These are phyloP conservation scores for Xylaria polymorpha DNA, from an alignment of 2,329 filamentous ascomycete species.

Conservation along the genomic window DNA sequence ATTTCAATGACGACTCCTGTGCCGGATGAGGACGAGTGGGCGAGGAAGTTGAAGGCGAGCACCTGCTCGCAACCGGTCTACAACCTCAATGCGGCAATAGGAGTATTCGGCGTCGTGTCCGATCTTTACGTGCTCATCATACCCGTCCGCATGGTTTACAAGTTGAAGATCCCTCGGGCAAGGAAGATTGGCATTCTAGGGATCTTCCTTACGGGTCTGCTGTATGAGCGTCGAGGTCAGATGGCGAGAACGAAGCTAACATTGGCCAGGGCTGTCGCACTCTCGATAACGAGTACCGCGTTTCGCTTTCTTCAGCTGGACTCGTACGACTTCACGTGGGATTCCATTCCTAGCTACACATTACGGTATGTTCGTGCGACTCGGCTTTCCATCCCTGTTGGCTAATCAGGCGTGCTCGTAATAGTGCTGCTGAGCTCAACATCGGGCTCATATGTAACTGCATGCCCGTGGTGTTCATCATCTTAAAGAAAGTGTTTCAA, in stretches of 20 bases:
- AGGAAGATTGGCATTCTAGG: slow-evolving; percentile 37
- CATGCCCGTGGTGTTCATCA: slow-evolving; percentile 35
- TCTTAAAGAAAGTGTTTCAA: slow-evolving; percentile 30
- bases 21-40: slow-evolving; percentile 28
- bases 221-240: slow-evolving; percentile 31
- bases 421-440: slow-evolving; percentile 37
- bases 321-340: slow-evolving; percentile 42
- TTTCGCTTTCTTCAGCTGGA: slow-evolving; percentile 38
- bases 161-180: slow-evolving; percentile 32
- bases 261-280: slow-evolving; percentile 32
- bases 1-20: slow-evolving; percentile 26
- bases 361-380: slow-evolving; percentile 29
- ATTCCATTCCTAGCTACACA: slow-evolving; percentile 37
- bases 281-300: slow-evolving; percentile 37
- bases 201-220: slow-evolving; percentile 41
- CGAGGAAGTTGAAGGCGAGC: slow-evolving; percentile 31
- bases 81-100: slow-evolving; percentile 34
- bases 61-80: slow-evolving; percentile 38
- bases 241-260: slow-evolving; percentile 19
- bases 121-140: slow-evolving; percentile 43
- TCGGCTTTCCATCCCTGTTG: neutral
- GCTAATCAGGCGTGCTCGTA: slow-evolving; percentile 12
- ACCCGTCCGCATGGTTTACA: slow-evolving; percentile 37
- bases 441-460: slow-evolving; percentile 38
- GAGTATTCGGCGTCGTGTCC: slow-evolving; percentile 39